A percentile compares a stretch with the other conserved stretches of the same genome.
phyloP scores from a whole-genome alignment of 2,329 filamentous ascomycete genomes.

The Coniochaeta sp. region DNA sequence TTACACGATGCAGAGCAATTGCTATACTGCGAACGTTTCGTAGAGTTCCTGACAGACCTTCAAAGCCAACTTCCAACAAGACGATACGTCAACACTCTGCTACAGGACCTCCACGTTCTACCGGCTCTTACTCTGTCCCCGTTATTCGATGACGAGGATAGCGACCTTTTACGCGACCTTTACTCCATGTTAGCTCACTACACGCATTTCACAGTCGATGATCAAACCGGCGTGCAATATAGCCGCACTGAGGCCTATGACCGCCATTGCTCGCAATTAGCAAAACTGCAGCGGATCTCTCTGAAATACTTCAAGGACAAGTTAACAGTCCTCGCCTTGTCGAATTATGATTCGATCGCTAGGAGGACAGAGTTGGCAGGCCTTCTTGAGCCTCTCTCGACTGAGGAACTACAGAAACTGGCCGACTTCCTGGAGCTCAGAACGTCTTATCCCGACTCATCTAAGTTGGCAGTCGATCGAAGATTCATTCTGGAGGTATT shows the following conservation, averaged over 20 bases:
- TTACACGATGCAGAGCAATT: conserved; percentile 48
- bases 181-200: conserved; percentile 78
- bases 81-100: conserved; percentile 82
- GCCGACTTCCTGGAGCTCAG: conserved; percentile 69
- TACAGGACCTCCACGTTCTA: conserved; percentile 79
- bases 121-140: conserved; percentile 72
- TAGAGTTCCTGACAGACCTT: conserved; percentile 84
- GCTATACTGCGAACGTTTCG: conserved; percentile 83
- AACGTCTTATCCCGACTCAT: conserved; percentile 69
- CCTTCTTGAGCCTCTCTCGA: conserved; percentile 65
- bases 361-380: conserved; percentile 70
- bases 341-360: conserved; percentile 86
- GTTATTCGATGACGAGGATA: conserved; percentile 67
- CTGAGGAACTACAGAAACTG: conserved; percentile 66
- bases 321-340: conserved; percentile 81
- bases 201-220: conserved; percentile 81
- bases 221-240: conserved; percentile 76
- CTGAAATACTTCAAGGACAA: conserved; percentile 84
- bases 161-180: conserved; percentile 73
- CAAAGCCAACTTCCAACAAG: conserved; percentile 90
- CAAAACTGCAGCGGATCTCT: conserved; percentile 70
- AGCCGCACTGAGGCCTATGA: conserved; percentile 69
- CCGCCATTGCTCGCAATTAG: conserved; percentile 67
- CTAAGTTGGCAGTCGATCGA: conserved; percentile 56
- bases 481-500: conserved; percentile 64